Evolutionary conservation across 2,329 filamentous ascomycete genomes (phyloP), one percentile per base, ranked within the genome.

Genomic region (Sporothrix dimorphospora): DNA sequence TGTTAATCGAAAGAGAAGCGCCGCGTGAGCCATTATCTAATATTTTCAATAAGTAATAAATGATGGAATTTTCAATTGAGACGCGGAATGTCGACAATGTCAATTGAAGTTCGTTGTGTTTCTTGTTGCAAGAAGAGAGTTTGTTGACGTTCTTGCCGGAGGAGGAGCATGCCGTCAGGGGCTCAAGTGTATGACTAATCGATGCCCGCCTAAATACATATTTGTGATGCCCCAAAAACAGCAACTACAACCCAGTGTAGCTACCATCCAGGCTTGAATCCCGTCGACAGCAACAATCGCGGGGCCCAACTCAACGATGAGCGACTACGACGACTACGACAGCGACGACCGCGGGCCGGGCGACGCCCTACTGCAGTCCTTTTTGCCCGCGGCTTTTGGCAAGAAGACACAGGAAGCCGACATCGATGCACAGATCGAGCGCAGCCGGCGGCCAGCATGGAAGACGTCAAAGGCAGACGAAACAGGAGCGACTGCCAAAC

Each of bases 361-460:
- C 45, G 83, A 82, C 78, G 91, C 94, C 75, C 90, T 90, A 53
- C 87, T 95, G 85, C 88, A 90, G 78, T 87, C 89, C 68, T 97
- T 94, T 79, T 83, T 98, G 73, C 94, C 95, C 0, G 86, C 90
- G 2, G 89, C 93, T 0, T 98, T 98, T 79, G 95, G 95, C 69
- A 97, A 95, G 80, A 91, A 92, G 79, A 86, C 89, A 49, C 90
- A 89, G 76, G 88, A 90, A 75, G 85, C 92, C 76, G 89, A 97
- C 81, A 86, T 95, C 75, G 88, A 90, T 70, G 91, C 90, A 72
- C 94, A 97, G 81, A 92, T 98, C 76, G 90, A 95, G 77, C 88
- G 90, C 76, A 92, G 91, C 77, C 92, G 91, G 79, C 87, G 94
- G 79, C 81, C 83, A 69, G 83, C 85, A 53, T 81, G 83, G 70